Evolutionary conservation across 805 yeast species (phyloP).

Genomic region (Lipomyces japonicus): DNA sequence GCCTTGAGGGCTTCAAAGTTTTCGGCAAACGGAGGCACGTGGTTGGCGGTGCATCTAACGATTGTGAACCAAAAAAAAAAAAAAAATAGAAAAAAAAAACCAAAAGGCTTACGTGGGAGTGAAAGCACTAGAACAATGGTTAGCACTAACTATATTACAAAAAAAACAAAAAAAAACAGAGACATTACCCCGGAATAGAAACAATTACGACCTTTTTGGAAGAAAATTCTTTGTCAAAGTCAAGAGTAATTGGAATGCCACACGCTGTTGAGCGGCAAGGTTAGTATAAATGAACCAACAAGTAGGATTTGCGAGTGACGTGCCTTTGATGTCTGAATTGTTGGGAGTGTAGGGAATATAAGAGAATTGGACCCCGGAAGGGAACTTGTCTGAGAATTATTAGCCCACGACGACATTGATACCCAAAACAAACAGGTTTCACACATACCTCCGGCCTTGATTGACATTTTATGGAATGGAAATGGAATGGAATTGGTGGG

Average conservation of each 20-base stretch:
- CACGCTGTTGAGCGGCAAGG: conserved; percentile 32
- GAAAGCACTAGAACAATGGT: conserved; percentile 51
- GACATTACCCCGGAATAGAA: conserved; percentile 59
- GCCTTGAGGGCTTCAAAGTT: conserved; percentile 49
- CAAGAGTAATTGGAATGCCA: conserved; percentile 40
- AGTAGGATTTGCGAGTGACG: not conserved
- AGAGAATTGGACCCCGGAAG: conserved; percentile 36
- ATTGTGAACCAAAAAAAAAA: not conserved
- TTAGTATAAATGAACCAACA: too few species aligned
- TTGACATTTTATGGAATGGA: not conserved
- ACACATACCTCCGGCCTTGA: not conserved
- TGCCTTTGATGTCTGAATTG: conserved; percentile 30
- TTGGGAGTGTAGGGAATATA: conserved; percentile 39
- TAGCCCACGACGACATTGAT: not conserved
- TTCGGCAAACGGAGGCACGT: conserved; percentile 63
- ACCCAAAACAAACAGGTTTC: conserved; percentile 1
- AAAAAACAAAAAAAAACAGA: not conserved
- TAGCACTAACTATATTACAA: not conserved
- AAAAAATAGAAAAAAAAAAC: not conserved
- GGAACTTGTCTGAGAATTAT: conserved; percentile 34
- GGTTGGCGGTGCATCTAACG: conserved; percentile 54
- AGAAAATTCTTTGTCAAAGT: conserved; percentile 38
- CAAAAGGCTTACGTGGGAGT: conserved; percentile 54
- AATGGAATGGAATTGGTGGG: not conserved
- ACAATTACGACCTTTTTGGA: conserved; percentile 62